These are phyloP conservation scores for Immersiporthe knoxdaviesiana DNA, from an alignment of 2,329 filamentous ascomycete species.

Conservation along the genomic window DNA sequence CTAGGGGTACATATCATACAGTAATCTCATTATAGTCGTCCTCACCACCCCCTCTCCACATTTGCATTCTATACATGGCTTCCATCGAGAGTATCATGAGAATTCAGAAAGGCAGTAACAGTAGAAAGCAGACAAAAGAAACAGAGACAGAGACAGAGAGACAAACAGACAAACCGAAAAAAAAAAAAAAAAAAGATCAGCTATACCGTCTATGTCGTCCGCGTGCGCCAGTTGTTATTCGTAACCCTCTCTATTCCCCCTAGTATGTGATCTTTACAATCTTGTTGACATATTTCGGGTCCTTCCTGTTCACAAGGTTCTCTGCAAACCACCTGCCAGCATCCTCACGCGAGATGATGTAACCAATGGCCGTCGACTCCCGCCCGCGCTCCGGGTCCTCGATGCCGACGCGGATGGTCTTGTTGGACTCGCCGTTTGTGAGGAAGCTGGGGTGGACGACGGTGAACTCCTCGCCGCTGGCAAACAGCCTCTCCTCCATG, in stretches of 20 bases:
- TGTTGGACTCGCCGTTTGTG: constrained; percentile 33
- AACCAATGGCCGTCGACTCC: constrained; percentile 47
- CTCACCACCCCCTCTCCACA: neutral
- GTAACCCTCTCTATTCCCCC: neutral
- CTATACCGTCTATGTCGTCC: too few species aligned
- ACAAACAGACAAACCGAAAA: neutral
- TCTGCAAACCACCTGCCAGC: constrained; percentile 52
- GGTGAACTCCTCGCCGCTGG: constrained; percentile 37
- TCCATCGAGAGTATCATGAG: neutral
- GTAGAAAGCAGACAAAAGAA: neutral
- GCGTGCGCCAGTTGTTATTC: neutral
- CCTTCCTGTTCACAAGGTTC: constrained; percentile 8
- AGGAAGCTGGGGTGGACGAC: constrained; percentile 40
- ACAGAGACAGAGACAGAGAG: neutral
- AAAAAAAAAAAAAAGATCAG: neutral
- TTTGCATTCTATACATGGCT: neutral
- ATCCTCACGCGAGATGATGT: constrained; percentile 52
- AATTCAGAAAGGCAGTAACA: neutral
- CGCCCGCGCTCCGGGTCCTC: constrained; percentile 41
- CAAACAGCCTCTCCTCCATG: constrained; percentile 46
- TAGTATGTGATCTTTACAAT: constrained; percentile 14
- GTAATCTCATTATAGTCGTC: neutral
- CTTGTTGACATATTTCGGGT: constrained; percentile 17
- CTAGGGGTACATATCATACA: neutral
- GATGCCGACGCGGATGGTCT: constrained; percentile 43